Base-by-base conservation (phyloP, 75 land plant genomes). In the Selaginella tamariscina region DNA sequence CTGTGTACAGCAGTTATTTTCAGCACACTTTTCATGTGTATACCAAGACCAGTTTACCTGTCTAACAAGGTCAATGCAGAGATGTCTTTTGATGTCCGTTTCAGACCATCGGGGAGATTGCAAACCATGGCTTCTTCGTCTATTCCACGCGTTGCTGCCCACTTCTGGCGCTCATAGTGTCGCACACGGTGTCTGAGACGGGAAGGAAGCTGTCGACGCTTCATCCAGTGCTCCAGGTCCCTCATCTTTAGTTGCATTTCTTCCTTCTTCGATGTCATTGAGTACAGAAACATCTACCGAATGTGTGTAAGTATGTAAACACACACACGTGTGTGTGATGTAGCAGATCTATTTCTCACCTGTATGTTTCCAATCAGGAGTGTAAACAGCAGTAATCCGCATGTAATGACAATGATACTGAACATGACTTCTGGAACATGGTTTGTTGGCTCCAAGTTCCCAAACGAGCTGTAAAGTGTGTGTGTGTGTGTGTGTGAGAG, bases 141-240 rank as follows among this genome's bases (percentile, higher is more conserved):
- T 2, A 83, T 84, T 0, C 89, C 89, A 49, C 89, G 74, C 60
- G 79, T 79, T 1, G 84, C 76, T 2, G 76, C 78, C 93, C 97
- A 92, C 32, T 68, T 65, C 9, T 92, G 93, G 2, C 82, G 82
- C 39, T 92, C 97, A 65, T 80, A 88, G 5, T 77, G 85, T 1
- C 97, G 81, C 1, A 92, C 93, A 68, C 97, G 77, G 1, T 81
- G 79, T 59, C 89, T 82, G 59, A 92, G 59, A 23, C 71, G 71
- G 2, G 87, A 76, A 0, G 97, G 87, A 57, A 92, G 71, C 62
- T 92, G 97, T 26, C 97, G 65, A 65, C 97, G 64, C 65, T 73
- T 78, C 97, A 92, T 88, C 97, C 97, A 92, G 83, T 86, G 83
- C 54, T 92, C 97, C 70, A 86, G 65, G 73, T 92, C 89, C 54